Percentiles rank a stretch among this genome's conserved stretches.
phyloP scores from a whole-genome alignment of 169 alveolate genomes.

The Cryptosporidium andersoni region DNA sequence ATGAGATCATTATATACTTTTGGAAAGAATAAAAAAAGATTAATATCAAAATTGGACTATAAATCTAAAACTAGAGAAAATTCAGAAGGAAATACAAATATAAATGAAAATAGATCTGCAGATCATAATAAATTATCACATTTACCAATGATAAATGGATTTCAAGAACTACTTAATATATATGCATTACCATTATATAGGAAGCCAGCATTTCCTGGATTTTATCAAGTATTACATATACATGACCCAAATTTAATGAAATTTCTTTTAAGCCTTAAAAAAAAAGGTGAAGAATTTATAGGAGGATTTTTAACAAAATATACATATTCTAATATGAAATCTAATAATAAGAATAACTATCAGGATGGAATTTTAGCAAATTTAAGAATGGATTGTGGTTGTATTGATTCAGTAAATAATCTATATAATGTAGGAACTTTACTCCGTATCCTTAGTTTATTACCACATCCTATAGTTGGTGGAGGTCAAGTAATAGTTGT shows the following conservation, averaged over 20 bases:
- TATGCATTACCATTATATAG: slow-evolving; percentile 79
- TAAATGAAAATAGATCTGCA: too few species aligned
- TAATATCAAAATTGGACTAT: too few species aligned
- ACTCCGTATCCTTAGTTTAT: slow-evolving; percentile 76
- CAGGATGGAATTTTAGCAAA: neutral
- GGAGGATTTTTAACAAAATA: slow-evolving; percentile 75
- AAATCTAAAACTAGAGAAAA: too few species aligned
- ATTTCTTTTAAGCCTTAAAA: slow-evolving; percentile 72
- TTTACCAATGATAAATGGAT: too few species aligned
- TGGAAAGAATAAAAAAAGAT: too few species aligned
- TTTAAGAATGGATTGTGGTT: slow-evolving; percentile 74
- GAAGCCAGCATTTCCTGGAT: slow-evolving; percentile 85
- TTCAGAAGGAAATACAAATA: too few species aligned
- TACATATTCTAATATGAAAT: neutral
- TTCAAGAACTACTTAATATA: slow-evolving; percentile 60
- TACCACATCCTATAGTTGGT: slow-evolving; percentile 74
- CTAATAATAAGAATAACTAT: too few species aligned
- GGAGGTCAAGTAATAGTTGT: slow-evolving; percentile 83
- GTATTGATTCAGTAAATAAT: slow-evolving; percentile 73
- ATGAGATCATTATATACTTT: too few species aligned
- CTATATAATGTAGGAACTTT: slow-evolving; percentile 76
- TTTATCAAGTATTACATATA: slow-evolving; percentile 81
- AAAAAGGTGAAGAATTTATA: slow-evolving; percentile 74
- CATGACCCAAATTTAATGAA: slow-evolving; percentile 77
- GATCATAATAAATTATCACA: too few species aligned